phyloP scores from a whole-genome alignment of 1,139 yeast species.

The Yamadazyma songkhlaensis region DNA sequence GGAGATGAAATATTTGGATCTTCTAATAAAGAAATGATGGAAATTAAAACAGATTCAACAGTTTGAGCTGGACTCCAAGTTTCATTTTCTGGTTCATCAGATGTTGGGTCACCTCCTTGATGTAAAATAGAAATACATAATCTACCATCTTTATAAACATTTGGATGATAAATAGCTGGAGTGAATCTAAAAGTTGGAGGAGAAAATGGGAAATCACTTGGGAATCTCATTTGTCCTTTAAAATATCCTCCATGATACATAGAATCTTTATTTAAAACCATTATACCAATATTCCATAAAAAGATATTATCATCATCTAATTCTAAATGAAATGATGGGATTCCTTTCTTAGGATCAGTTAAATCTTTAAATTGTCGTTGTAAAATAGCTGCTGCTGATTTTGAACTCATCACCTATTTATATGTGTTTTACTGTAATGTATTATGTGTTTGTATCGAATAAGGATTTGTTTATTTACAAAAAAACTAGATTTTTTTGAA shows the following conservation, averaged over 20 bases:
- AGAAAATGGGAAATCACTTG: conserved; percentile 82
- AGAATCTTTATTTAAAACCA: conserved; percentile 87
- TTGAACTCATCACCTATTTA: conserved; percentile 50
- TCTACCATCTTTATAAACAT: conserved; percentile 90
- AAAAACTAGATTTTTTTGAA: neutral
- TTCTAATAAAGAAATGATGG: conserved; percentile 84
- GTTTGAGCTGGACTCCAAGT: conserved; percentile 98
- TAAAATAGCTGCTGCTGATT: conserved; percentile 70
- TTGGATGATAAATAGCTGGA: conserved; percentile 95
- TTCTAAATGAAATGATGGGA: conserved; percentile 86
- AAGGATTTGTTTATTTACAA: neutral
- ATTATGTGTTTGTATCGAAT: neutral
- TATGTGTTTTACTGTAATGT: neutral
- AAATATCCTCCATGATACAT: conserved; percentile 96
- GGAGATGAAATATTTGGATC: conserved; percentile 94
- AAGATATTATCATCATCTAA: conserved; percentile 89
- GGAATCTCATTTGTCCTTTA: conserved; percentile 92
- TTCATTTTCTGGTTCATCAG: conserved; percentile 89
- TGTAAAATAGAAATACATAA: conserved; percentile 91
- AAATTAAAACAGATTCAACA: conserved; percentile 85
- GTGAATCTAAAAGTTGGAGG: conserved; percentile 93
- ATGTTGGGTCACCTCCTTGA: conserved; percentile 83
- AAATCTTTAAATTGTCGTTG: conserved; percentile 94
- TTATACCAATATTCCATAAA: conserved; percentile 89
- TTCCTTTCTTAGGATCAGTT: conserved; percentile 88